Base-by-base conservation (phyloP, 2,329 filamentous ascomycete genomes). In the Penicillium sp. region DNA sequence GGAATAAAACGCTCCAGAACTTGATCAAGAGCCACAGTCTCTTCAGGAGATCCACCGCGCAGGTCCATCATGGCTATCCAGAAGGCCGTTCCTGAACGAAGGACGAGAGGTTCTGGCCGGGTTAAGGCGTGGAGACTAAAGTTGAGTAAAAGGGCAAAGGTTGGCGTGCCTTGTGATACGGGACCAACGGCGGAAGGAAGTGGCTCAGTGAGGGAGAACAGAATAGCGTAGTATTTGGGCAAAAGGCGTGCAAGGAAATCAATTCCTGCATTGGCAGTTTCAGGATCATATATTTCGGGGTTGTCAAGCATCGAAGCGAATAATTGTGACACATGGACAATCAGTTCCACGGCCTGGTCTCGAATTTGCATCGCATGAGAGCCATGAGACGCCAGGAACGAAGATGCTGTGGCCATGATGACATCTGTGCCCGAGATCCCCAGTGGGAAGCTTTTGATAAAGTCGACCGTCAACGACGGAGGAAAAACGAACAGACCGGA, bases 381-480 rank as follows among this genome's bases (percentile, higher is more conserved):
- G 16, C 71, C 67, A 46, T 77, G 73, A 10, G 77, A 78, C 19
- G 77, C 75, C 29, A 80, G 64, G 57, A 79, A 79, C 21, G 78
- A 74, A 2, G 77, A 77, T 7, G 77, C 77, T 5, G 77, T 79
- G 16, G 69, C 72, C 76, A 80, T 79, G 13, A 78, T 73, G 29
- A 73, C 69, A 63, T 77, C 75, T 10, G 75, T 75, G 10, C 74
- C 74, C 7, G 74, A 66, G 51, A 70, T 74, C 5, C 74, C 70
- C 21, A 75, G 60, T 19, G 75, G 73, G 49, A 78, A 69, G 47
- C 70, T 71, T 52, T 70, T 75, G 43, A 80, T 72, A 46, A 80
- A 77, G 22, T 73, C 69, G 22, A 75, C 73, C 3, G 72, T 77
- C 44, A 76, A 62, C n/a, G 68, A 62, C 3, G 76, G 72, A 21